Base-by-base conservation (phyloP, 2,329 filamentous ascomycete genomes). In the Aspergillus ruber region DNA sequence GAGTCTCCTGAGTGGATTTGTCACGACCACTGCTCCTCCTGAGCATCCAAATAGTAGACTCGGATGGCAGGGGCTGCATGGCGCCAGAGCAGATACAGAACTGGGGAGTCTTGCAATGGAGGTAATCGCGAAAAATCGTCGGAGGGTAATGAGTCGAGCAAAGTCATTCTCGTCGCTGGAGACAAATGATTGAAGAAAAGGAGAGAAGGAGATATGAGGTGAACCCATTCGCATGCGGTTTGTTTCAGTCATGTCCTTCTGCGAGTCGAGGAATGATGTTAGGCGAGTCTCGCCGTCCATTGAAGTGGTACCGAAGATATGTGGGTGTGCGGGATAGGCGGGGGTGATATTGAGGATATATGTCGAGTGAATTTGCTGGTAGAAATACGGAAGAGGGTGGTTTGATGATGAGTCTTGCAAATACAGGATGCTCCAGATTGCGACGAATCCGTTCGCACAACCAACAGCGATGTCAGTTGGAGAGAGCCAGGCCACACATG, bases 401-500 rank as follows among this genome's bases (percentile, higher is more conserved):
- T 56, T 50, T 23, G 56, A 35, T 3, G 47, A 33, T 7, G 49
- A 46, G 6, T 46, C 27, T n/a, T 46, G 42, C 47, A 53, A 51
- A 47, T 58, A 49, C n/a, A 53, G 44, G 48, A 73, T 64, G 50
- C 71, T 76, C 71, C 76, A 84, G 20, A 82, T 63, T 4, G 73
- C 76, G 3, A 83, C 64, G 46, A 70, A 77, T 3, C 81, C 82
- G 53, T 80, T 76, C 6, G 80, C 74, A 45, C 75, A 78, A 25
- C 76, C 78, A 17, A 76, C 75, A 3, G 75, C 75, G 45, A 85
- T 64, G 35, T 79, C 74, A 12, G 68, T 75, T 2, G 73, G 69
- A 9, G 78, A 81, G 12, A 83, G 63, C 79, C 81, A 84, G 15
- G 74, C 65, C 10, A 84, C 52, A 50, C 71, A 76, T 7, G 79